A percentile compares a stretch with the other conserved stretches of the same genome.
Conservation (phyloP, 495 filamentous ascomycete species). For the Aspergillus biplanus region DNA sequence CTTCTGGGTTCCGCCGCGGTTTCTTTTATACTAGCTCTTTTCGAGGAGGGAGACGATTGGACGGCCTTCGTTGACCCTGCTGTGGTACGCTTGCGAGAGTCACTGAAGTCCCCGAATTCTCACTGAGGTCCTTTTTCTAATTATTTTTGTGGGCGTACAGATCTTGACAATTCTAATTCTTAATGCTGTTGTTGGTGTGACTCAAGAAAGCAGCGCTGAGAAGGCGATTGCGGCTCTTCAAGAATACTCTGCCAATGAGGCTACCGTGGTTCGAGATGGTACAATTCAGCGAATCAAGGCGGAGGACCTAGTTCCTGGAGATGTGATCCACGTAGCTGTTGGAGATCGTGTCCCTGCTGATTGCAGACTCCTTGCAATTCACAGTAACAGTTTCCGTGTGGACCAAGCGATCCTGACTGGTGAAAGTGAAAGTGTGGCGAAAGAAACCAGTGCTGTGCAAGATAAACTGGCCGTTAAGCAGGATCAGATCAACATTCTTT, state of each 20-base stretch:
- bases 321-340: constrained; percentile 86
- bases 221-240: constrained; percentile 98
- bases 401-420: constrained; percentile 98
- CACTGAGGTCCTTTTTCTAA: constrained; percentile 18
- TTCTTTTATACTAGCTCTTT: constrained; percentile 90
- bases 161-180: constrained; percentile 97
- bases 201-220: constrained; percentile 97
- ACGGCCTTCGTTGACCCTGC: constrained; percentile 98
- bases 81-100: constrained; percentile 64
- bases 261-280: constrained; percentile 85
- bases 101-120: neutral
- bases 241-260: constrained; percentile 98
- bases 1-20: constrained; percentile 91
- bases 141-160: constrained; percentile 42
- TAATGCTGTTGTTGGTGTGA: constrained; percentile 96
- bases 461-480: constrained; percentile 92
- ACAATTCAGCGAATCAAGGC: constrained; percentile 79
- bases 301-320: constrained; percentile 94
- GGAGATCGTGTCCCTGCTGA: constrained; percentile 97
- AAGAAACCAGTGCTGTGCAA: constrained; percentile 69
- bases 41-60: constrained; percentile 92
- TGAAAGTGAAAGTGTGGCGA: constrained; percentile 96
- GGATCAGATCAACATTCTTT: constrained; percentile 96
- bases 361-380: constrained; percentile 85
- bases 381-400: constrained; percentile 94